These are phyloP conservation scores for Corynascus novoguineensis DNA, from an alignment of 495 filamentous ascomycete species.

Conservation along the genomic window DNA sequence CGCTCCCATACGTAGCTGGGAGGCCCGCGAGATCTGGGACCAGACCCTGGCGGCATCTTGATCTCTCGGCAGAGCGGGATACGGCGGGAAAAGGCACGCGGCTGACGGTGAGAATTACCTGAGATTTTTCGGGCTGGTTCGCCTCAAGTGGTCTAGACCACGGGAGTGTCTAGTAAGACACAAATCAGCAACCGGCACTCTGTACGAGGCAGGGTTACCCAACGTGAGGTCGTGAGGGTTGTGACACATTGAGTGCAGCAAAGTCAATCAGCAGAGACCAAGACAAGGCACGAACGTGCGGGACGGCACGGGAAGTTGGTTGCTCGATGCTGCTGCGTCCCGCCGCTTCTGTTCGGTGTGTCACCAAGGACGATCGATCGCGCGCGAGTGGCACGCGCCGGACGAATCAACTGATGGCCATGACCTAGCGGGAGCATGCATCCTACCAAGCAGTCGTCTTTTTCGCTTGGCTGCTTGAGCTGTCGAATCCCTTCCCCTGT, in stretches of 20 bases:
- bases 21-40: background rate
- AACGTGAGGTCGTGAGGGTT: background rate
- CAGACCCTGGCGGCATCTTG: background rate
- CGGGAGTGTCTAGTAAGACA: background rate
- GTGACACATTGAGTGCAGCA: background rate
- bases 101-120: background rate
- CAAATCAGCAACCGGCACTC: background rate
- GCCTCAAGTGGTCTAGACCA: background rate
- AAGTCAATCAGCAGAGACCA: background rate
- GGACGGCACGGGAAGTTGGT: constrained; percentile 9
- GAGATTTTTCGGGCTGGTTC: constrained; percentile 1
- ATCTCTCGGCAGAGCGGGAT: background rate
- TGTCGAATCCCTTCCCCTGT: background rate
- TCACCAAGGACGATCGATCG: background rate
- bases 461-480: background rate
- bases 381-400: background rate
- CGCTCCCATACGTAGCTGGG: background rate
- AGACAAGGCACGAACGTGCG: background rate
- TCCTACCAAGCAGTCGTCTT: background rate
- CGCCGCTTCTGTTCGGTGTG: constrained; percentile 14
- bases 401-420: background rate
- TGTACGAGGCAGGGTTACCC: background rate
- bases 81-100: background rate
- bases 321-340: constrained; percentile 23
- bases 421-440: background rate